Base-by-base conservation (phyloP, 164 flowering plant species). In the Vitis amurensis region DNA sequence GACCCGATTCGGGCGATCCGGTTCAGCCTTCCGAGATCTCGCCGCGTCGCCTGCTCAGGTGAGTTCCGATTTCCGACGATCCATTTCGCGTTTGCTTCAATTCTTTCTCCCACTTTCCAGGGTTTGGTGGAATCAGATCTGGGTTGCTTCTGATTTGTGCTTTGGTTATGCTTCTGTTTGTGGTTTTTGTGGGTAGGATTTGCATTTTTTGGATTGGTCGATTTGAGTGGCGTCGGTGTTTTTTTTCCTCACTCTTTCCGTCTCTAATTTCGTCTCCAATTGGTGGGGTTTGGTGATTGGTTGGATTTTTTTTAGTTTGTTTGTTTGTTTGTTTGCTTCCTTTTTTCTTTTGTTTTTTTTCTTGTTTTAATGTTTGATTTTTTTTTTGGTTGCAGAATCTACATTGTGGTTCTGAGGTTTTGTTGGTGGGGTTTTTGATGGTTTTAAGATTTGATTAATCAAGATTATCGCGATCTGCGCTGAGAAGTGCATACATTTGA, bases 101-200 rank as follows among this genome's bases (percentile, higher is more conserved):
- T n/a, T 50, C 60, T 37, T 37, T 3, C 23, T 56, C 11, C 19
- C 59, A 0, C 30, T 27, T 13, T 14, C 17, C 44, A 31, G 61
- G 66, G 75, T 51, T 13, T 57, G 51, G 65, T 14, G 58, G 64
- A 79, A 52, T 68, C 78, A 76, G 82, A 80, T 80, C 82, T 74
- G 75, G 69, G 68, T 3, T 27, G 1, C 30, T 8, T 72, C 17
- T 27, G 62, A 55, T 58, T 70, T 66, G 2, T 37, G 44, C 7
- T 37, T 37, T 37, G 44, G 44, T 37, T 37, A 3, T 37, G 44
- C 44, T 37, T 37, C 44, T 37, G 44, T 3, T 37, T 37, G 44
- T 31, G 44, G 44, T 3, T 31, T 31, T 31, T 31, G 44, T 37
- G 44, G 44, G 44, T 37, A 37, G 44, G 44, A 37, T 37, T 37